phyloP scores from a whole-genome alignment of 805 yeast species.

The Yamadazyma sp. region DNA sequence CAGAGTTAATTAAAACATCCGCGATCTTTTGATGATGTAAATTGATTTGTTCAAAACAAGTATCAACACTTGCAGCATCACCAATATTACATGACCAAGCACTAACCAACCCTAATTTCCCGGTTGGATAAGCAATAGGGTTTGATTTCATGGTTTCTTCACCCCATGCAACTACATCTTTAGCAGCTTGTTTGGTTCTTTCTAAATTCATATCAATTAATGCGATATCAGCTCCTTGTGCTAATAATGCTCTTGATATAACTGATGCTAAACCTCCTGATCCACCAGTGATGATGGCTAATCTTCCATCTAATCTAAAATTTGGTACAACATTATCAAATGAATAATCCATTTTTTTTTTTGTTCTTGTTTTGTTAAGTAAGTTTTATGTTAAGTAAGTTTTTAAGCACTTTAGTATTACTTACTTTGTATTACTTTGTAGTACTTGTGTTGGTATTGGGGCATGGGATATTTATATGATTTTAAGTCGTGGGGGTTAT shows the following conservation, averaged over 20 bases:
- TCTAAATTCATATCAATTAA: conserved; percentile 65
- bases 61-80: conserved; percentile 56
- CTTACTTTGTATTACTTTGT: too few species aligned
- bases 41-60: conserved; percentile 50
- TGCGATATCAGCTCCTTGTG: conserved; percentile 77
- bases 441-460: too few species aligned
- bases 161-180: conserved; percentile 48
- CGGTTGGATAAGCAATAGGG: conserved; percentile 22
- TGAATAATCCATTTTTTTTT: conserved; percentile 33
- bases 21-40: conserved; percentile 60
- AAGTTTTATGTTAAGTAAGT: not conserved
- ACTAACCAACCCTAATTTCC: conserved; percentile 33
- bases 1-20: conserved; percentile 67
- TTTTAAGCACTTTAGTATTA: too few species aligned
- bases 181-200: conserved; percentile 54
- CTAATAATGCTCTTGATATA: conserved; percentile 61
- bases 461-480: too few species aligned
- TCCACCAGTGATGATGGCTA: conserved; percentile 77
- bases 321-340: conserved; percentile 53
- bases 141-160: conserved; percentile 35
- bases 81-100: conserved; percentile 77
- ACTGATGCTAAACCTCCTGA: conserved; percentile 75
- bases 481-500: too few species aligned
- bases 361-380: not conserved
- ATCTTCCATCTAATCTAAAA: conserved; percentile 66